phyloP scores from a whole-genome alignment of 257 asterid genomes.

The Linaria vulgaris region DNA sequence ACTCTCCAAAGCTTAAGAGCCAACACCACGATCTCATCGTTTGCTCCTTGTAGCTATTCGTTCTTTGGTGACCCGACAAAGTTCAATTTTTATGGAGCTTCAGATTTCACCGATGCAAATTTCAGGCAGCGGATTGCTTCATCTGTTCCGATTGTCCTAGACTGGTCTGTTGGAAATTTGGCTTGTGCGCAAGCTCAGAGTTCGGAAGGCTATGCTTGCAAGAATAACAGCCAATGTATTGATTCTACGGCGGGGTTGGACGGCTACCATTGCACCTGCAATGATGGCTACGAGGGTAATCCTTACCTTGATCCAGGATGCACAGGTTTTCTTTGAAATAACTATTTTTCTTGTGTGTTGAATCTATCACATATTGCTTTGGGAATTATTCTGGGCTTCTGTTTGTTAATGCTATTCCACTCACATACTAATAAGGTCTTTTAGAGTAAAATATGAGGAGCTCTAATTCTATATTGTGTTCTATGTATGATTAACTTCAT shows the following conservation, averaged over 20 bases:
- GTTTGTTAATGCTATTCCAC: too few relatives aligned
- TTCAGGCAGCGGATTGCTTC: slow-evolving; percentile 27
- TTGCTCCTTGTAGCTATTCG: slow-evolving; percentile 60
- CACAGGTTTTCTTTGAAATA: slow-evolving; percentile 52
- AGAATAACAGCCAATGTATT: slow-evolving; percentile 46
- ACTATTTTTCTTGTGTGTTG: neutral
- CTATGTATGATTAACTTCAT: too few relatives aligned
- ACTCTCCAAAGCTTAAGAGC: slow-evolving; percentile 21
- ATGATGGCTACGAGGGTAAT: slow-evolving; percentile 58
- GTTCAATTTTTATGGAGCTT: slow-evolving; percentile 46
- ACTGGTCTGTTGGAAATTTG: slow-evolving; percentile 68
- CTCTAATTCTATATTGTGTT: too few relatives aligned
- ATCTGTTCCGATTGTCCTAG: slow-evolving; percentile 53
- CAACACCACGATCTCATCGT: slow-evolving; percentile 40
- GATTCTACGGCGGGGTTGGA: slow-evolving; percentile 42
- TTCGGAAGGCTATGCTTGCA: slow-evolving; percentile 40
- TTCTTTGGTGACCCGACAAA: slow-evolving; percentile 54
- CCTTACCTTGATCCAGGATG: slow-evolving; percentile 73
- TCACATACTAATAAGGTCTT: too few relatives aligned
- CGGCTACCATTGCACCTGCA: slow-evolving; percentile 67
- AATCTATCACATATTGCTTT: too few relatives aligned
- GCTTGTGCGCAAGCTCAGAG: slow-evolving; percentile 36
- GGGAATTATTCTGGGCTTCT: too few relatives aligned
- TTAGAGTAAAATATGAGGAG: too few relatives aligned
- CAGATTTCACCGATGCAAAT: slow-evolving; percentile 50